phyloP scores from a whole-genome alignment of 2,329 filamentous ascomycete species.

The Diplodia sapinea region DNA sequence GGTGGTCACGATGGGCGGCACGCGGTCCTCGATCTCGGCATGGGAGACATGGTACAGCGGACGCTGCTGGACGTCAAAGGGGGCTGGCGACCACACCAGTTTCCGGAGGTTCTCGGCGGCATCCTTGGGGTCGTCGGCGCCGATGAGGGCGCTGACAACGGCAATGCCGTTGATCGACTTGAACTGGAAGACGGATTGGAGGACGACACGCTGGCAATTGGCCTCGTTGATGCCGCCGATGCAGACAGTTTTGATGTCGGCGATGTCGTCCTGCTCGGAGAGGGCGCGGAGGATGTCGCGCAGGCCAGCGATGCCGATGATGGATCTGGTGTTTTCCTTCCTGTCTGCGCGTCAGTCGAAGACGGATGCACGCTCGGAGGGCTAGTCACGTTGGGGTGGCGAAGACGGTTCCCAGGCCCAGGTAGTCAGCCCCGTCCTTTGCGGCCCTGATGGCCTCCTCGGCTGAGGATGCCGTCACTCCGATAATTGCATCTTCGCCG shows the following conservation, averaged over 20 bases:
- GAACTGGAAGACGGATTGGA: slow-evolving; percentile 64
- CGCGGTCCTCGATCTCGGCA: slow-evolving; percentile 33
- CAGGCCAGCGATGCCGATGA: slow-evolving; percentile 76
- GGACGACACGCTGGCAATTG: slow-evolving; percentile 76
- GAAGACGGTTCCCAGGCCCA: slow-evolving; percentile 90
- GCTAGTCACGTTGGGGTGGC: slow-evolving; percentile 72
- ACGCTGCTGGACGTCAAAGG: slow-evolving; percentile 34
- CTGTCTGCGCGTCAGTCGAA: slow-evolving; percentile 49
- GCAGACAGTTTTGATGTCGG: slow-evolving; percentile 64
- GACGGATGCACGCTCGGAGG: not conserved
- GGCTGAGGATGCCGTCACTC: slow-evolving; percentile 78
- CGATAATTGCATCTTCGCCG: slow-evolving; percentile 79
- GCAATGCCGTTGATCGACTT: slow-evolving; percentile 81
- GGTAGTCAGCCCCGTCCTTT: slow-evolving; percentile 80
- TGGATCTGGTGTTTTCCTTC: slow-evolving; percentile 84
- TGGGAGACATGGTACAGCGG: slow-evolving; percentile 29
- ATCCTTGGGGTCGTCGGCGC: slow-evolving; percentile 68
- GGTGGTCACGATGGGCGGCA: slow-evolving; percentile 59
- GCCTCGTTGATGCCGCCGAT: slow-evolving; percentile 85
- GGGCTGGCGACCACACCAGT: slow-evolving; percentile 54
- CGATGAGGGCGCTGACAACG: slow-evolving; percentile 87
- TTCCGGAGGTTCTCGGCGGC: slow-evolving; percentile 65
- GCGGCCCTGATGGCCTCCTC: slow-evolving; percentile 77
- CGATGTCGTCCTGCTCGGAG: slow-evolving; percentile 45
- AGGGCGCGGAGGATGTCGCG: slow-evolving; percentile 70